phyloP scores from a whole-genome alignment of 176 grass and related monocot species.

The Rhynchospora breviuscula region DNA sequence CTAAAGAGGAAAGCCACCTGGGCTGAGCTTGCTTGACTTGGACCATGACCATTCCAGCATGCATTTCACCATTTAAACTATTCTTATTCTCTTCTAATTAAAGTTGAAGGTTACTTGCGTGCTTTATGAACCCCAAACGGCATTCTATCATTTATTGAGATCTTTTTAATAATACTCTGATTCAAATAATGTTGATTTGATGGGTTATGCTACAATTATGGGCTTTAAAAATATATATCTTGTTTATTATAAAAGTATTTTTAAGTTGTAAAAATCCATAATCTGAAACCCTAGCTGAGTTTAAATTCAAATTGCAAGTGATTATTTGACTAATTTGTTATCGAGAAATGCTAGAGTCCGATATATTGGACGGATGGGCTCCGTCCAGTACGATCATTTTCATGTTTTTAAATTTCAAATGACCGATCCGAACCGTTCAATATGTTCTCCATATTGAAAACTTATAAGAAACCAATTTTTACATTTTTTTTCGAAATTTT shows the following conservation, averaged over 20 bases:
- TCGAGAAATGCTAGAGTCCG: too few relatives aligned
- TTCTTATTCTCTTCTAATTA: conserved; percentile 33
- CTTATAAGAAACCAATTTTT: too few relatives aligned
- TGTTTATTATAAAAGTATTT: neutral
- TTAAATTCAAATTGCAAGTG: neutral
- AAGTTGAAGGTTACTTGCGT: conserved; percentile 35
- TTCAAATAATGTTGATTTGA: neutral
- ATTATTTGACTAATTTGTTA: neutral
- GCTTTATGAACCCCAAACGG: conserved; percentile 52
- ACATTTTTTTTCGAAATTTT: too few relatives aligned
- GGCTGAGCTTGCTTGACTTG: conserved; percentile 33
- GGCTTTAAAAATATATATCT: neutral
- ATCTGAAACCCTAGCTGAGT: neutral
- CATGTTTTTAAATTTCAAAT: too few relatives aligned
- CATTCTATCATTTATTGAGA: conserved; percentile 36
- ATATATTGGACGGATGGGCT: too few relatives aligned
- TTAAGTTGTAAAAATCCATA: neutral
- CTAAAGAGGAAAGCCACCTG: conserved; percentile 41
- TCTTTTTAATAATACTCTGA: conserved; percentile 10
- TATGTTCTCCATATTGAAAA: too few relatives aligned
- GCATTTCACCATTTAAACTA: neutral
- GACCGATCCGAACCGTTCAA: too few relatives aligned
- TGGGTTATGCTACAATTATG: neutral
- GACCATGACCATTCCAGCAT: conserved; percentile 38
- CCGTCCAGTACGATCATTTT: too few relatives aligned